Evolutionary conservation across 2,329 filamentous ascomycete genomes (phyloP).

Genomic region (Venturiaceae sp.): DNA sequence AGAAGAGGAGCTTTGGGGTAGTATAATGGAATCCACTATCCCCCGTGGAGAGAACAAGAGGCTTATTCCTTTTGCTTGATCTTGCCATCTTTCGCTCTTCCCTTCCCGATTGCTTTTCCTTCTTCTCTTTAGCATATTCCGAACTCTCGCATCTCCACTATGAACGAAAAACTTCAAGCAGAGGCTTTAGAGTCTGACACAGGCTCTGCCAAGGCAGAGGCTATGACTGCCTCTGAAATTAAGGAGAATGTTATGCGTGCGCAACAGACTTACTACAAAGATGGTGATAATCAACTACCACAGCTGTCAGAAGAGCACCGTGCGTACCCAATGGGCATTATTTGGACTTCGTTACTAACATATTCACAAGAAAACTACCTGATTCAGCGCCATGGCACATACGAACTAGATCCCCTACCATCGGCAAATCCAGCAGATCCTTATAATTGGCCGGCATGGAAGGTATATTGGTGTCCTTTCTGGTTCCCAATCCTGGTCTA

Average conservation of each 20-base stretch:
- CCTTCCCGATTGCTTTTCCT: too few species aligned
- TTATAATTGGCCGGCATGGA: conserved; percentile 46
- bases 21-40: too few species aligned
- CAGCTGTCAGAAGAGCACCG: neutral
- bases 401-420: conserved; percentile 45
- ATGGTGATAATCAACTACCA: neutral
- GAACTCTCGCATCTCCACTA: too few species aligned
- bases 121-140: too few species aligned
- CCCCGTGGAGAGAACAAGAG: too few species aligned
- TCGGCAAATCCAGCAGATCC: conserved; percentile 41
- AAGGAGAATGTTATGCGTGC: neutral
- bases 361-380: conserved; percentile 41
- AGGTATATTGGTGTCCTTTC: conserved; percentile 20
- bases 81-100: too few species aligned
- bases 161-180: too few species aligned
- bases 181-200: too few species aligned
- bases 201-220: too few species aligned
- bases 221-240: neutral
- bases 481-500: neutral
- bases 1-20: too few species aligned
- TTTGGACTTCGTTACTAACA: conserved; percentile 9
- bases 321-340: neutral
- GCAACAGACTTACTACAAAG: neutral
- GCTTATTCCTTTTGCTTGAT: too few species aligned
- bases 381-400: conserved; percentile 41